Conservation (phyloP, 2,329 filamentous ascomycete species). For the Pestalotiopsis sp. region DNA sequence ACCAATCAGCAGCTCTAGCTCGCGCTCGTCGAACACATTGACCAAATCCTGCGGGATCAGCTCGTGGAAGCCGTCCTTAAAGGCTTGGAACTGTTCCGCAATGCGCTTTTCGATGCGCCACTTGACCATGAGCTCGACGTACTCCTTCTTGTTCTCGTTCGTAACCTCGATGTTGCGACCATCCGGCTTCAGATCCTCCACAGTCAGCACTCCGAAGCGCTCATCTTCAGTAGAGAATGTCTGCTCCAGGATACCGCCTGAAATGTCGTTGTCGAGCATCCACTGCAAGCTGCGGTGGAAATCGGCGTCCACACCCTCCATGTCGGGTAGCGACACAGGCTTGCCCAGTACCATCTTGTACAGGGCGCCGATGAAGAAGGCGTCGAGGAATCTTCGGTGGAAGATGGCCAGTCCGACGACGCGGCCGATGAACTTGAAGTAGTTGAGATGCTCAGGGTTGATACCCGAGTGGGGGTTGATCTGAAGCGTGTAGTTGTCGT, state of each 20-base stretch:
- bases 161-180: constrained; percentile 94
- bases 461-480: constrained; percentile 99
- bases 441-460: constrained; percentile 98
- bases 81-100: constrained; percentile 96
- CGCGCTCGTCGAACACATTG: constrained; percentile 97
- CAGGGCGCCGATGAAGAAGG: constrained; percentile 97
- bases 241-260: constrained; percentile 86
- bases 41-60: constrained; percentile 94
- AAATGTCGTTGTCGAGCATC: constrained; percentile 97
- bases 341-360: constrained; percentile 99
- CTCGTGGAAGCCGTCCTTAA: constrained; percentile 96
- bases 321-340: constrained; percentile 87
- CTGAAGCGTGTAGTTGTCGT: constrained; percentile 99
- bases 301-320: constrained; percentile 98
- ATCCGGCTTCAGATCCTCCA: constrained; percentile 89
- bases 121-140: constrained; percentile 97
- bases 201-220: constrained; percentile 90
- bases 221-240: constrained; percentile 98
- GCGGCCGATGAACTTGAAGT: constrained; percentile 99
- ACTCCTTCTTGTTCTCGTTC: constrained; percentile 98
- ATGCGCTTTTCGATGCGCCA: constrained; percentile 99
- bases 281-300: constrained; percentile 96
- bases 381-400: constrained; percentile 95
- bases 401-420: constrained; percentile 97
- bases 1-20: constrained; percentile 93